phyloP scores from a whole-genome alignment of 2,329 filamentous ascomycete species.

The Colletotrichum agaves region DNA sequence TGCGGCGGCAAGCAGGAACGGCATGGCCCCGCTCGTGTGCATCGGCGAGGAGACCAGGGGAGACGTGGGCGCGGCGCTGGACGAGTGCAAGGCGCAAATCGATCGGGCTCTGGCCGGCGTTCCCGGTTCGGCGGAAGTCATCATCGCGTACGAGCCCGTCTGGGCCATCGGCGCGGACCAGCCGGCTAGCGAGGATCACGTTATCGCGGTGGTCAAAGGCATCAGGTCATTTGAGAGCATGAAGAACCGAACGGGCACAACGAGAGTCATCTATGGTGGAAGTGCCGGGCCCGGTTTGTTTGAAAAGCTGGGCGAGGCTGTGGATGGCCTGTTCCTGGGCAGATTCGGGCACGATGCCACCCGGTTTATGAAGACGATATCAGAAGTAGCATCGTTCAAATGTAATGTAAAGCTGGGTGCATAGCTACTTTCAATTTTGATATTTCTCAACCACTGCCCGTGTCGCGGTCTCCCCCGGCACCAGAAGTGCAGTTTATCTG shows the following conservation, averaged over 20 bases:
- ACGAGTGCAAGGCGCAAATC: slow-evolving; percentile 75
- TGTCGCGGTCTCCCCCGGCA: slow-evolving; percentile 1
- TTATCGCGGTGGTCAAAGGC: slow-evolving; percentile 74
- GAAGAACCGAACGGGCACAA: slow-evolving; percentile 62
- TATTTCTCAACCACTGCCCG: not conserved
- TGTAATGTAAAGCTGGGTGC: not conserved
- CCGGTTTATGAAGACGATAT: slow-evolving; percentile 76
- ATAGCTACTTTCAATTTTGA: too few species aligned
- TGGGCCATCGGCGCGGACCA: slow-evolving; percentile 85
- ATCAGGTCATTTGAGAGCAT: slow-evolving; percentile 67
- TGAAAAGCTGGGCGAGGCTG: slow-evolving; percentile 70
- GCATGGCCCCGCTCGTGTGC: slow-evolving; percentile 82
- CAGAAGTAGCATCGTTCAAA: slow-evolving; percentile 67
- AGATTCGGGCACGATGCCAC: slow-evolving; percentile 82
- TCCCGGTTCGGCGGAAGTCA: slow-evolving; percentile 71
- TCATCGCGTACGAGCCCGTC: slow-evolving; percentile 88
- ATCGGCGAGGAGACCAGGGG: slow-evolving; percentile 74
- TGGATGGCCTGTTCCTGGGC: slow-evolving; percentile 85
- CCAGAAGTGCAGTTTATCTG: slow-evolving; percentile 23
- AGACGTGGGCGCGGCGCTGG: slow-evolving; percentile 67
- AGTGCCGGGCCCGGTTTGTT: slow-evolving; percentile 85
- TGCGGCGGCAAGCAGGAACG: slow-evolving; percentile 72
- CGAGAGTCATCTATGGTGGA: slow-evolving; percentile 83
- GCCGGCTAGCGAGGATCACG: slow-evolving; percentile 78
- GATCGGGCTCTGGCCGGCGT: slow-evolving; percentile 70